Base-by-base conservation (phyloP, 2,329 filamentous ascomycete genomes). In the Nectriaceae sp. region DNA sequence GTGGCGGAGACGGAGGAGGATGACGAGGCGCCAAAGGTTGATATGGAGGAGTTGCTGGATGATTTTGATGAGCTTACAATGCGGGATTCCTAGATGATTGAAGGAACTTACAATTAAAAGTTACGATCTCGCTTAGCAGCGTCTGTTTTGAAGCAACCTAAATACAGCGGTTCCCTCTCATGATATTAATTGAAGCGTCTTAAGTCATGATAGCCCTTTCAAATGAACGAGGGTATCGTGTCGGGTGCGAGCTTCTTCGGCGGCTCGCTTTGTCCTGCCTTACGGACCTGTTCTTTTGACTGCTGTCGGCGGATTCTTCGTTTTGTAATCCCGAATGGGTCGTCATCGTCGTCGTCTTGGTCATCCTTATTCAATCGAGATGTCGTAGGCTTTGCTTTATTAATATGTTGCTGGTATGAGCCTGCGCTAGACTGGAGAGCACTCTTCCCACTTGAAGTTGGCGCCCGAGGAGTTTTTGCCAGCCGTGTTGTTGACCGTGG, bases 41-140 rank as follows among this genome's bases (percentile, higher is more conserved):
- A 84, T 65, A 85, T 93, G 84, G 81, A 93, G 18, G 88, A 92
- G 69, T 70, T 97, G 65, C 77, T 96, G 63, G 92, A 97, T 67
- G 92, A 96, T 68, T 91, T 97, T 76, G 91, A 96, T 65, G 92
- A 96, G 63, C 82, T 96, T 45, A 63, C 66, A 40, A 49, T 69
- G 64, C 50, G 63, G 48, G 66, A 68, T 44, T 42, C 52, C 16
- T 64, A 60, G 55, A 60, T 60, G 50, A 87, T 48, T 70, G 42
- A 46, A 53, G 55, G 52, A 24, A 38, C 52, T 53, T 47, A 54
- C 52, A 55, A 61, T 49, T 53, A 61, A 60, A 59, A 61, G 55
- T 55, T 54, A 20, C n/a, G 19, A 21, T 13, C 37, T 21, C 18
- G 37, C 37, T 39, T 20, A n/a, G 10, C n/a, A n/a, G n/a, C n/a